Conservation (phyloP, 2,329 filamentous ascomycete genomes). For the Ceratocystis albifundus region DNA sequence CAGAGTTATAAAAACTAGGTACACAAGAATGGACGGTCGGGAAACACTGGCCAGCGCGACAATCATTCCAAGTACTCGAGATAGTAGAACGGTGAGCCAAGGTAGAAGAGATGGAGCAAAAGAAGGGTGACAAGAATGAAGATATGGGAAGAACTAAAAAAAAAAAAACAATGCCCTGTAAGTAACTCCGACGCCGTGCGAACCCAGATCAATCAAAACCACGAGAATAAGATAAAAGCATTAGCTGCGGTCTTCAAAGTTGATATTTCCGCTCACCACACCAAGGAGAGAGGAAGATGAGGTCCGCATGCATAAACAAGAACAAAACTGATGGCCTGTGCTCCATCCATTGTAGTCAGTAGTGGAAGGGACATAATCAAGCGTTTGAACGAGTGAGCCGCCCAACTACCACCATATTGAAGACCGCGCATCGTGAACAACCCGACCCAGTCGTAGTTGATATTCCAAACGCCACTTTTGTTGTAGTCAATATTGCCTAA, state of each 20-base stretch:
- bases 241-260: slow-evolving; percentile 19
- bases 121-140: slow-evolving; percentile 17
- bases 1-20: not conserved
- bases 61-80: not conserved
- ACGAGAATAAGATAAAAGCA: slow-evolving; percentile 22
- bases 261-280: slow-evolving; percentile 2
- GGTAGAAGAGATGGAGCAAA: slow-evolving; percentile 10
- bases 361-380: slow-evolving; percentile 4
- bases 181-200: slow-evolving; percentile 24
- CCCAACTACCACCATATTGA: slow-evolving; percentile 2
- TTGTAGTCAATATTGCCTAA: not conserved
- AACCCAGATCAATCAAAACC: slow-evolving; percentile 21
- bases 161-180: slow-evolving; percentile 23
- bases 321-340: not conserved
- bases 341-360: not conserved
- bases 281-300: not conserved
- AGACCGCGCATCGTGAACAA: slow-evolving; percentile 12
- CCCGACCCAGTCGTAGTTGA: slow-evolving; percentile 12
- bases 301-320: not conserved
- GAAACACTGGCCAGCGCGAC: not conserved
- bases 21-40: not conserved
- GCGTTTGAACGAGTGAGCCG: not conserved
- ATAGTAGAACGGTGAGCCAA: not conserved
- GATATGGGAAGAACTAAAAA: slow-evolving; percentile 11
- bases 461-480: slow-evolving; percentile 6